Evolutionary conservation across 2,329 filamentous ascomycete species (phyloP).

Genomic region (Aspergillus glaucus): DNA sequence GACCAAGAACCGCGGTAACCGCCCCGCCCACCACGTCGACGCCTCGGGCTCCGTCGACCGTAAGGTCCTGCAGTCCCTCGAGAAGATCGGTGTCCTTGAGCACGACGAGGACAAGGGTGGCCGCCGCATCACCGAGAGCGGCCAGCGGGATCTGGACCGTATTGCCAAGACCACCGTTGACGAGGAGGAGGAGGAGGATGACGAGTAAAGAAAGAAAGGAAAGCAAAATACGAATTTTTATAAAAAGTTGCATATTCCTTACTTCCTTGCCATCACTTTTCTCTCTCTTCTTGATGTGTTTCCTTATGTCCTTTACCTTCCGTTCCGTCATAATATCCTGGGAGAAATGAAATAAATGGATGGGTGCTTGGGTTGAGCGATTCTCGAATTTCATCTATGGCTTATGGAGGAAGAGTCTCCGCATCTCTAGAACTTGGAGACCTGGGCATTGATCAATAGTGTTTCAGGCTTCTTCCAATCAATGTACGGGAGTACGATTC

Average conservation of each 20-base stretch:
- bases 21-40: conserved; percentile 90
- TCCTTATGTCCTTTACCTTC: conserved; percentile 5
- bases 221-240: conserved; percentile 23
- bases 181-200: conserved; percentile 40
- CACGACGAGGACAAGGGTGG: conserved; percentile 97
- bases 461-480: too few relatives aligned
- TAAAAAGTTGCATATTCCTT: conserved; percentile 9
- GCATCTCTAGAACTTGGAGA: too few relatives aligned
- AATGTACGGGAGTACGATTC: too few relatives aligned
- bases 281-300: conserved; percentile 14
- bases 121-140: conserved; percentile 93
- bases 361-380: background rate
- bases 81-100: conserved; percentile 99
- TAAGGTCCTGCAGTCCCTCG: conserved; percentile 92
- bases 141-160: conserved; percentile 98
- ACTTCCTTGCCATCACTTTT: conserved; percentile 7
- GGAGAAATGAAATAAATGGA: conserved; percentile 1
- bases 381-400: too few relatives aligned
- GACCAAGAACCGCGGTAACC: conserved; percentile 92
- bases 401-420: too few relatives aligned
- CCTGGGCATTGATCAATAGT: too few relatives aligned
- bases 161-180: conserved; percentile 68
- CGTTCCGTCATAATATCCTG: conserved; percentile 8
- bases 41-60: conserved; percentile 93
- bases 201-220: conserved; percentile 40